Evolutionary conservation across 148 eudicot species (phyloP).

Genomic region (Arbutus unedo): DNA sequence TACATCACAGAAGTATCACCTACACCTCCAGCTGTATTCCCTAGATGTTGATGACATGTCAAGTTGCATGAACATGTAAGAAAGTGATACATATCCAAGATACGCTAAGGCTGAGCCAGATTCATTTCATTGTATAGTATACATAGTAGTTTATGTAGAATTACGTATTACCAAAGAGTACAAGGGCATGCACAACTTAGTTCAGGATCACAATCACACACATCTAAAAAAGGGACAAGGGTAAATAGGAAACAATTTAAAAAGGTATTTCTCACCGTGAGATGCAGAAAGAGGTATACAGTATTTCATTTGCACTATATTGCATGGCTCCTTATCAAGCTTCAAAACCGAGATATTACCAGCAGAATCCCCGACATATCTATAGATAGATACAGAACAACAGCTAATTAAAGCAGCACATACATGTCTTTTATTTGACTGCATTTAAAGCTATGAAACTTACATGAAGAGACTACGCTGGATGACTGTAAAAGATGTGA

Average conservation of each 20-base stretch:
- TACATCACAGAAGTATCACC: conserved; percentile 45
- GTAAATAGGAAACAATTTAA: background rate
- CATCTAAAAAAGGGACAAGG: background rate
- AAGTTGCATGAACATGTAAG: conserved; percentile 12
- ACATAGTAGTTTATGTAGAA: background rate
- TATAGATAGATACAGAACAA: conserved; percentile 24
- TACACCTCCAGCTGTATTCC: conserved; percentile 43
- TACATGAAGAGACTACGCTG: conserved; percentile 68
- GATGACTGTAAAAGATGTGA: conserved; percentile 60
- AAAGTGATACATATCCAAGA: background rate
- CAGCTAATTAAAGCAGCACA: background rate
- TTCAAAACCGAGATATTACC: conserved; percentile 79
- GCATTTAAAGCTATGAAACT: conserved; percentile 19
- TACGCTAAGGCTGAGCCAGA: background rate
- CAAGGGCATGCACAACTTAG: background rate
- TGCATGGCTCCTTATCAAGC: conserved; percentile 42
- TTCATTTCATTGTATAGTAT: background rate
- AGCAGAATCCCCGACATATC: conserved; percentile 70
- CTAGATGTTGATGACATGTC: conserved; percentile 28
- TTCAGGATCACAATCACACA: background rate
- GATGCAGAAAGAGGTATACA: conserved; percentile 69
- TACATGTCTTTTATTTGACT: background rate
- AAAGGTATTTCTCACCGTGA: conserved; percentile 52
- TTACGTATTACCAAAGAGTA: background rate
- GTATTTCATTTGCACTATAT: conserved; percentile 63